Evolutionary conservation across 2,329 filamentous ascomycete genomes (phyloP).

Genomic region (Cercospora sojina): DNA sequence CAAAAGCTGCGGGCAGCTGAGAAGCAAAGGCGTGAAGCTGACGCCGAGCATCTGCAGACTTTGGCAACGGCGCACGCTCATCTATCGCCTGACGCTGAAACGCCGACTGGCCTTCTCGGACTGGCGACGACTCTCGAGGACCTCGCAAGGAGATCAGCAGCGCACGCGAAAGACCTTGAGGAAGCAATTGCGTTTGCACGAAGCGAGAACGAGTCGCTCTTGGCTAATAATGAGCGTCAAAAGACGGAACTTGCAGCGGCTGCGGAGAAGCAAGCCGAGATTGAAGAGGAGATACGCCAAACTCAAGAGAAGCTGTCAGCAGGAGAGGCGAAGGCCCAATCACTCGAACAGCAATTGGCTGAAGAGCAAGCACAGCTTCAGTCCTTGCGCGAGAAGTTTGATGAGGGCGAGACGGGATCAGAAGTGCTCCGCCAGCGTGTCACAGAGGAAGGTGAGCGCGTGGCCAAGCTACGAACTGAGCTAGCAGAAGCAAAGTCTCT

Average conservation of each 20-base stretch:
- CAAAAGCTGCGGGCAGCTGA: constrained; percentile 60
- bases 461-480: constrained; percentile 66
- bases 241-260: constrained; percentile 37
- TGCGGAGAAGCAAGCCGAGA: constrained; percentile 36
- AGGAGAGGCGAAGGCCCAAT: constrained; percentile 48
- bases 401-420: constrained; percentile 80
- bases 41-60: constrained; percentile 36
- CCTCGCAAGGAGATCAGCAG: constrained; percentile 44
- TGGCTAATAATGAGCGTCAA: constrained; percentile 42
- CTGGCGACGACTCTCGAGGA: constrained; percentile 48
- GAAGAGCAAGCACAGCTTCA: constrained; percentile 69
- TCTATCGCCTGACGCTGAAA: constrained; percentile 39
- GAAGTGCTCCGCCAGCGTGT: constrained; percentile 73
- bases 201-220: constrained; percentile 48
- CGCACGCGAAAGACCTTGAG: constrained; percentile 47
- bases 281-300: constrained; percentile 41
- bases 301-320: constrained; percentile 47
- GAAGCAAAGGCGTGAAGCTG: constrained; percentile 51
- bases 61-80: constrained; percentile 41
- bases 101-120: constrained; percentile 41
- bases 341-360: constrained; percentile 54
- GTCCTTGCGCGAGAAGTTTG: constrained; percentile 67
- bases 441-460: constrained; percentile 71
- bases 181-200: constrained; percentile 49
- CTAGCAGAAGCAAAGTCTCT: constrained; percentile 74